Evolutionary conservation across 2,329 filamentous ascomycete genomes (phyloP).

Genomic region (Helicocarpus griseus): DNA sequence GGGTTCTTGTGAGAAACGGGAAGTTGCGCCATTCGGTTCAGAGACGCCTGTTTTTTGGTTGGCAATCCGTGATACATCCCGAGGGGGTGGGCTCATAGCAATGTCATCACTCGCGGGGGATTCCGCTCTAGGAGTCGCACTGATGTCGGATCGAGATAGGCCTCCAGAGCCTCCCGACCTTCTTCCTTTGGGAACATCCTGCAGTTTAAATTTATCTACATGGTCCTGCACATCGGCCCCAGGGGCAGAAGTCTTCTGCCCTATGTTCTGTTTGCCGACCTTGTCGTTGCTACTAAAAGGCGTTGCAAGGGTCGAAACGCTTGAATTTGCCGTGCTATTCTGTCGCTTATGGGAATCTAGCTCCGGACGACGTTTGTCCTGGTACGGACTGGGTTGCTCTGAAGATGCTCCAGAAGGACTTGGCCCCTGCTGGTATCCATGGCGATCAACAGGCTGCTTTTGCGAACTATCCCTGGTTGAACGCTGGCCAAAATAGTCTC

Average conservation of each 20-base stretch:
- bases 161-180: slow-evolving; percentile 38
- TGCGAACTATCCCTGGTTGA: slow-evolving; percentile 2
- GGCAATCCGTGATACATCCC: background rate
- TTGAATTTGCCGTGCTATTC: slow-evolving; percentile 14
- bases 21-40: background rate
- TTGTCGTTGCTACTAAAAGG: slow-evolving; percentile 13
- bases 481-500: slow-evolving; percentile 47
- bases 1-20: slow-evolving; percentile 5
- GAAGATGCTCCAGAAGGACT: slow-evolving; percentile 27
- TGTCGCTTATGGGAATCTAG: slow-evolving; percentile 21
- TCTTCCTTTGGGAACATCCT: slow-evolving; percentile 65
- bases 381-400: slow-evolving; percentile 62
- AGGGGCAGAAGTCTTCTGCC: slow-evolving; percentile 5
- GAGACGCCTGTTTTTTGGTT: background rate
- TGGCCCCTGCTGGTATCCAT: slow-evolving; percentile 17
- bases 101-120: slow-evolving; percentile 17
- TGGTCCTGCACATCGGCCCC: slow-evolving; percentile 11
- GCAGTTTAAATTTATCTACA: slow-evolving; percentile 61
- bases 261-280: slow-evolving; percentile 6
- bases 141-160: slow-evolving; percentile 7
- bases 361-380: slow-evolving; percentile 67
- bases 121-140: slow-evolving; percentile 31
- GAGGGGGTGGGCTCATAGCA: background rate
- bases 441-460: slow-evolving; percentile 6
- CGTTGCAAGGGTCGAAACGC: slow-evolving; percentile 15